Evolutionary conservation across 306 rosid genomes (phyloP).

Genomic region (Prunus fruticosa): DNA sequence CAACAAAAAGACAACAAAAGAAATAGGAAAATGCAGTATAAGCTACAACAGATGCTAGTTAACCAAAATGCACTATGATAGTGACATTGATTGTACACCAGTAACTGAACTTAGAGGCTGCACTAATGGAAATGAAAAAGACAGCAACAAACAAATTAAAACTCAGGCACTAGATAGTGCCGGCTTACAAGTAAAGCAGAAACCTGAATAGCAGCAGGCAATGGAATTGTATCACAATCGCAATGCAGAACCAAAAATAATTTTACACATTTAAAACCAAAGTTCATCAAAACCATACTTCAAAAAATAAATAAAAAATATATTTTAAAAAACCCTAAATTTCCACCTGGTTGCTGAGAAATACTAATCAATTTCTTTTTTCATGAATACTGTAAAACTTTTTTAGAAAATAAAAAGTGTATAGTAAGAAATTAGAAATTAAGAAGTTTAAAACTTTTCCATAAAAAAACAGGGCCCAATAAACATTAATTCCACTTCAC

Average conservation of each 20-base stretch:
- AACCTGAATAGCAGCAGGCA: neutral
- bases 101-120: neutral
- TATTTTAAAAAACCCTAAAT: neutral
- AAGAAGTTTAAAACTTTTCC: neutral
- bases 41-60: neutral
- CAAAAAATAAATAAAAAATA: too few species aligned
- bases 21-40: neutral
- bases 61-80: neutral
- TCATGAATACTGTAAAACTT: neutral
- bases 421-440: neutral
- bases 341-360: neutral
- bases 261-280: neutral
- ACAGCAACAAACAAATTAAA: neutral
- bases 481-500: neutral
- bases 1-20: neutral
- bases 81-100: neutral
- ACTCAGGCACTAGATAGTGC: neutral
- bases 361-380: neutral
- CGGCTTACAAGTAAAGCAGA: neutral
- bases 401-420: neutral
- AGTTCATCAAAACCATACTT: neutral
- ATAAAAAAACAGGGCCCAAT: neutral
- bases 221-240: neutral
- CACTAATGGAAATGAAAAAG: neutral
- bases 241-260: too few species aligned